These are phyloP conservation scores for Starmerella stigmatis DNA, from an alignment of 805 yeast genomes.

Conservation along the genomic window DNA sequence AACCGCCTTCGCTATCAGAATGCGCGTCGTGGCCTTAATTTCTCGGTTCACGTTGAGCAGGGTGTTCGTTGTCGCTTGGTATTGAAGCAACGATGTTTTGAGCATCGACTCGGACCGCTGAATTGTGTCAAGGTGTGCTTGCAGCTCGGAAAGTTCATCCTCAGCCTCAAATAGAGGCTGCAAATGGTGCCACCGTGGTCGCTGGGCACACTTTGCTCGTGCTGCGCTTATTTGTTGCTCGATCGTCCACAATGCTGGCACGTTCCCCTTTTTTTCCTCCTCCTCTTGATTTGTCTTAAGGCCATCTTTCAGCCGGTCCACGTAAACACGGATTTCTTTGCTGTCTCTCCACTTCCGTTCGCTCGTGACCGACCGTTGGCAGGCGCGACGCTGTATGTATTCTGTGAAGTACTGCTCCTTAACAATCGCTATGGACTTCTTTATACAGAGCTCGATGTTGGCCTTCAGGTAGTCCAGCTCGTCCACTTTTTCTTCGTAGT, in stretches of 20 bases:
- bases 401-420: neutral
- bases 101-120: neutral
- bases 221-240: neutral
- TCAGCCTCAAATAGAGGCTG: conserved; percentile 3
- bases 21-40: neutral
- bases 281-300: neutral
- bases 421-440: neutral
- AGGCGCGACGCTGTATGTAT: neutral
- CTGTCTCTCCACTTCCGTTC: conserved; percentile 5
- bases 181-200: neutral
- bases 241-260: neutral
- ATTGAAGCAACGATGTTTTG: neutral
- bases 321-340: conserved; percentile 1
- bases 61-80: conserved; percentile 7
- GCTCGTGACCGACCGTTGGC: too few relatives aligned
- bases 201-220: neutral
- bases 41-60: conserved; percentile 6
- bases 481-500: neutral
- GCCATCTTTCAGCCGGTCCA: neutral
- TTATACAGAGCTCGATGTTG: conserved; percentile 17
- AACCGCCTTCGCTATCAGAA: neutral
- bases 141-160: neutral
- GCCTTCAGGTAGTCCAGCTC: conserved; percentile 15
- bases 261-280: neutral
- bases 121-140: neutral